Evolutionary conservation across 2,329 filamentous ascomycete genomes (phyloP), one percentile per base, ranked within the genome.

Genomic region (Aspergillus sp.): DNA sequence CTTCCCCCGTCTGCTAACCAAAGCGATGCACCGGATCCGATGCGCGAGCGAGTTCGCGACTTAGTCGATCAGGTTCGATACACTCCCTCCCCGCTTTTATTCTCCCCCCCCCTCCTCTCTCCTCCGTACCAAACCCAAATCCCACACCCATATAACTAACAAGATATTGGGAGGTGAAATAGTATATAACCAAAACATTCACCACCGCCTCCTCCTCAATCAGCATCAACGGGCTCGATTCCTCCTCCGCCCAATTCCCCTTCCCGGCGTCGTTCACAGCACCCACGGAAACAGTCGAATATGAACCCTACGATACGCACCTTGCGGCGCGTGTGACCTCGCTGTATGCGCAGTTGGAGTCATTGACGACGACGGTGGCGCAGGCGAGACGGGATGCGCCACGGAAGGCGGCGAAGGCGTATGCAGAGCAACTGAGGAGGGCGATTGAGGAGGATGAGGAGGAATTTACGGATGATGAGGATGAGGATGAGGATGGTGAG

Each of bases 381-480:
- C 75, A 80, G 59, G 64, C 81, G 64, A 69, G 80, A 57, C 71
- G 80, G 29, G 76, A 79, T 58, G 78, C 78, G 55, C 80, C 80
- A 1, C 66, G 61, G 6, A 68, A 71, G 24, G 78, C 78, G 20
- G 79, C 80, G 24, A 71, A 67, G 56, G 65, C 62, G 22, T 80
- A 78, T 65, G 71, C 69, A 16, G 71, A 75, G 39, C 59, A 71
- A 39, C 62, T 81, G 62, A 68, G 62, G 47, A 65, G 63, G 39
- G 69, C 68, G 32, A 63, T 81, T n/a, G 64, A 70, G 31, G 70
- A 70, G 26, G 77, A 80, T 24, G 76, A 78, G 16, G 71, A 75
- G 24, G 74, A 78, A 50, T 73, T 72, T 22, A 56, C 90, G 83
- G 61, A 87, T 90, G 77, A 87, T 89, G 6, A 89, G 86, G 78